Evolutionary conservation across 495 filamentous ascomycete genomes (phyloP).

Genomic region (Podospora conica): DNA sequence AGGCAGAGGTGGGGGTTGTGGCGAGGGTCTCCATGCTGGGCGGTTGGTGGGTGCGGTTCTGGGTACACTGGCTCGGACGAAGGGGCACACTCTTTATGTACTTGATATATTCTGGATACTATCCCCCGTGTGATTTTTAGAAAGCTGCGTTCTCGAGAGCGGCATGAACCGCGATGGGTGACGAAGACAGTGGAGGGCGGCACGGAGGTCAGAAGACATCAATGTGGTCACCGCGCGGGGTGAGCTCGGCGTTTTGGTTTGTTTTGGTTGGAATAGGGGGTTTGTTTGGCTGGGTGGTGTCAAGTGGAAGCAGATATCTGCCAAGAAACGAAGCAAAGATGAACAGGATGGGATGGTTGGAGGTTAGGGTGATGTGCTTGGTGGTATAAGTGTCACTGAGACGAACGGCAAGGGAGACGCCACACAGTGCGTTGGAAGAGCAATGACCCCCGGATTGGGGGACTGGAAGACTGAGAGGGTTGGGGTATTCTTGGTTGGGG

Average conservation of each 20-base stretch:
- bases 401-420: background rate
- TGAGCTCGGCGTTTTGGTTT: constrained; percentile 13
- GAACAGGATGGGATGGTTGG: background rate
- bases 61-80: background rate
- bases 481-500: constrained; percentile 2
- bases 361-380: background rate
- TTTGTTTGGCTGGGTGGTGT: background rate
- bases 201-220: constrained; percentile 73
- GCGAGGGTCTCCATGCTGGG: constrained; percentile 26
- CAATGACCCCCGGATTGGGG: constrained; percentile 24
- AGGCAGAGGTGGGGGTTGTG: background rate
- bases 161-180: constrained; percentile 65
- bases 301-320: background rate
- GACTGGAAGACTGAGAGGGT: constrained; percentile 12
- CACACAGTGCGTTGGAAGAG: background rate
- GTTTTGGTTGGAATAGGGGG: background rate
- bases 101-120: constrained; percentile 48
- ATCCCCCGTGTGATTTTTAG: constrained; percentile 66
- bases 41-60: too few species aligned
- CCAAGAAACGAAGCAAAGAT: background rate
- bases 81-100: constrained; percentile 30
- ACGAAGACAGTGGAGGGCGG: constrained; percentile 60
- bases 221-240: constrained; percentile 42
- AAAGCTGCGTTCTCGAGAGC: constrained; percentile 66
- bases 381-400: background rate